phyloP scores from a whole-genome alignment of 257 asterid genomes.

The Solanum lycopersicoides region DNA sequence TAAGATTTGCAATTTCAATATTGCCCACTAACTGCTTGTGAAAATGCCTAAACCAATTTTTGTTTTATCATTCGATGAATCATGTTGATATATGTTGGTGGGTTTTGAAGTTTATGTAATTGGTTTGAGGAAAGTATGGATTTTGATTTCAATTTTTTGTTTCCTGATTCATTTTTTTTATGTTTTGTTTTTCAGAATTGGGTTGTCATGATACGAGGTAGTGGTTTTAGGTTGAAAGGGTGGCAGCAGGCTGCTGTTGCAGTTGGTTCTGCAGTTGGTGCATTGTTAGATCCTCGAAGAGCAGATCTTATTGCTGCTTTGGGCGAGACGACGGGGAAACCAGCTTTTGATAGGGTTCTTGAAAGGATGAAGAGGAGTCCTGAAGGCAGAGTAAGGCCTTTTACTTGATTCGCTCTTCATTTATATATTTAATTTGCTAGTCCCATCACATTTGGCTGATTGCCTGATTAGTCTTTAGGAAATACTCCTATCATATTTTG shows the following conservation, averaged over 20 bases:
- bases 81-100: not conserved
- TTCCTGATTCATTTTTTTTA: not conserved
- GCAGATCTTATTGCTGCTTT: slow-evolving; percentile 90
- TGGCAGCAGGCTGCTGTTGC: slow-evolving; percentile 97
- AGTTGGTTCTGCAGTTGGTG: slow-evolving; percentile 86
- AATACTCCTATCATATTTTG: not conserved
- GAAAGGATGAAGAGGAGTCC: slow-evolving; percentile 71
- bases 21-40: not conserved
- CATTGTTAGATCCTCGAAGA: slow-evolving; percentile 80
- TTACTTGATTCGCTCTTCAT: not conserved
- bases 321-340: slow-evolving; percentile 91
- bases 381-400: slow-evolving; percentile 63
- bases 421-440: not conserved
- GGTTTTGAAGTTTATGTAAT: not conserved
- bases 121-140: not conserved
- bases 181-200: not conserved
- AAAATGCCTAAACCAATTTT: not conserved
- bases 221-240: slow-evolving; percentile 48
- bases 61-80: not conserved
- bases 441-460: not conserved
- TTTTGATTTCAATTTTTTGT: not conserved
- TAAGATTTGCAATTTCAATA: not conserved
- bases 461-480: not conserved
- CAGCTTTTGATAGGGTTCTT: slow-evolving; percentile 78
- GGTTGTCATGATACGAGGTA: slow-evolving; percentile 40